Evolutionary conservation across 345 rosid species (phyloP), one percentile per base, ranked within the genome.

Genomic region (Punica granatum): DNA sequence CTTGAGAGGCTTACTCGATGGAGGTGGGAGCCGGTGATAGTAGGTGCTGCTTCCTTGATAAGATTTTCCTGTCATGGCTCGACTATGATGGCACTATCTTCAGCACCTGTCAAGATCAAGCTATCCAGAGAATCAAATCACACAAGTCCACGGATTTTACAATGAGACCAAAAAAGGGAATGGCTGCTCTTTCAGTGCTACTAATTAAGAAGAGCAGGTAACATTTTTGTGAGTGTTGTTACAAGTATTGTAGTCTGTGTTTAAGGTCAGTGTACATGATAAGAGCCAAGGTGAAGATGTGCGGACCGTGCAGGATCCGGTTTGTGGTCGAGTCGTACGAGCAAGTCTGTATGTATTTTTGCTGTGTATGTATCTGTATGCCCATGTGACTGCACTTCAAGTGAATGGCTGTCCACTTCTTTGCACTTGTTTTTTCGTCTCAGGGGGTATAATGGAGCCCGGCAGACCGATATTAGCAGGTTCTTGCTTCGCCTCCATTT

Each of bases 1-100:
- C 79, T 70, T 92, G 77, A 83, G 77, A 79, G 84, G 70, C 67
- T 65, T 83, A 49, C 49, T 90, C 76, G 89, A 90, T 16, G 79
- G 81, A 58, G 71, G 74, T 58, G 75, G 73, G 30, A 60, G 70
- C 73, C 69, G 74, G 2, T 78, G 85, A 76, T 44, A 7, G 16
- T 28, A 62, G 34, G 8, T 10, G 18, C 32, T 36, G 12, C 44
- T 68, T 30, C 36, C 30, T 28, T 6, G 30, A 41, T 4, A 34
- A 54, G n/a, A 34, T 42, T n/a, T 21, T 13, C 44, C n/a, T n/a
- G n/a, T n/a, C n/a, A n/a, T n/a, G n/a, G n/a, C n/a, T n/a, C n/a
- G n/a, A n/a, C n/a, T n/a, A n/a, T n/a, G n/a, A n/a, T n/a, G n/a
- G n/a, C n/a, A n/a, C n/a, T n/a, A n/a, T n/a, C n/a, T n/a, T n/a